Conservation (phyloP, 805 yeast genomes). For the Metschnikowia baotianmanensis region DNA sequence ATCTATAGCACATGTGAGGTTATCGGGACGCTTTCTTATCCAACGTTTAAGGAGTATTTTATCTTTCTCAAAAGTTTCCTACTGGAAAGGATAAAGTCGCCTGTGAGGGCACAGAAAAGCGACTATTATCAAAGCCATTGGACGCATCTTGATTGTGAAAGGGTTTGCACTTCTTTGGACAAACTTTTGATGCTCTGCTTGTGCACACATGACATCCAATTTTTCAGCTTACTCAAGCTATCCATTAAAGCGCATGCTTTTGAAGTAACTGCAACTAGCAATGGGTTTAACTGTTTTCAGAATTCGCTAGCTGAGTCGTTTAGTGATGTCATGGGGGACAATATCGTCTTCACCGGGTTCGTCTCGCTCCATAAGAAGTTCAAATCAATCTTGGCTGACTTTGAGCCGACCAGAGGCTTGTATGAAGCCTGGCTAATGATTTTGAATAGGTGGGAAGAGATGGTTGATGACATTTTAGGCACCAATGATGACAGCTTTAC, state of each 20-base stretch:
- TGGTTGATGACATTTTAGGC: constrained; percentile 24
- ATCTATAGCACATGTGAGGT: constrained; percentile 36
- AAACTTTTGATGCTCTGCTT: constrained; percentile 50
- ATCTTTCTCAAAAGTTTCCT: constrained; percentile 35
- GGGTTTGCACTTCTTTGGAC: constrained; percentile 44
- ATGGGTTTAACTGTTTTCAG: constrained; percentile 10
- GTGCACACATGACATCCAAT: constrained; percentile 49
- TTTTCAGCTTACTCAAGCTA: constrained; percentile 45
- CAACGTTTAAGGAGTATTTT: constrained; percentile 36
- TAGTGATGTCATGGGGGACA: constrained; percentile 40
- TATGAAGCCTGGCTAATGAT: constrained; percentile 44
- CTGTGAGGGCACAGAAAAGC: constrained; percentile 14
- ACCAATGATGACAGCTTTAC: constrained; percentile 43
- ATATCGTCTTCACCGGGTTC: constrained; percentile 60
- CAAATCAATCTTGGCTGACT: constrained; percentile 35
- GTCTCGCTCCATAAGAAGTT: constrained; percentile 72
- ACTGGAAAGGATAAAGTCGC: constrained; percentile 24
- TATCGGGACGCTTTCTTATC: constrained; percentile 31
- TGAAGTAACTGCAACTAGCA: constrained; percentile 15
- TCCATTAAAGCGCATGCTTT: constrained; percentile 33
- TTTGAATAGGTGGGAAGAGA: constrained; percentile 48
- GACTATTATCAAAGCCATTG: constrained; percentile 10
- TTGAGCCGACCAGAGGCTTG: constrained; percentile 38
- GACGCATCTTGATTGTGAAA: constrained; percentile 17
- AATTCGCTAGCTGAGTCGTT: constrained; percentile 30